A percentile compares a stretch with the other conserved stretches of the same genome.
These are phyloP conservation scores for Stemphylium beticola DNA, from an alignment of 2,329 filamentous ascomycete species.

Conservation along the genomic window DNA sequence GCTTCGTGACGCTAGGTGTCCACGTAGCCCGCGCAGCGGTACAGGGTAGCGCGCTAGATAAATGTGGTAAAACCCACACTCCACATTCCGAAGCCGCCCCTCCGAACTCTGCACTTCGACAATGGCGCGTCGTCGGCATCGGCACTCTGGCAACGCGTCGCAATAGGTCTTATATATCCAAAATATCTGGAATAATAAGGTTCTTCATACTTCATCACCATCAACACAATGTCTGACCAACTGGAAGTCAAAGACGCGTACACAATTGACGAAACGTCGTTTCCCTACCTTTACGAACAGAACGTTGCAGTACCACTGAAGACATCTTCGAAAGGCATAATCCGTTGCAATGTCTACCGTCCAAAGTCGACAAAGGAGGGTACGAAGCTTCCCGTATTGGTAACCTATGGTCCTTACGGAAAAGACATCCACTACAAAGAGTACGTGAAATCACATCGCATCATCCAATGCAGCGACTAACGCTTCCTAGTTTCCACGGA, in stretches of 20 bases:
- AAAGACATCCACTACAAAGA: slow-evolving; percentile 72
- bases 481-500: slow-evolving; percentile 52
- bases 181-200: background rate
- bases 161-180: slow-evolving; percentile 25
- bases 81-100: slow-evolving; percentile 30
- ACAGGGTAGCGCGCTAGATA: background rate
- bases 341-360: slow-evolving; percentile 60
- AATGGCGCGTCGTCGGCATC: slow-evolving; percentile 9
- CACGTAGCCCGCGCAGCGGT: background rate
- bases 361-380: slow-evolving; percentile 49
- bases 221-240: slow-evolving; percentile 32
- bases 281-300: slow-evolving; percentile 58
- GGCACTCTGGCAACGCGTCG: slow-evolving; percentile 15
- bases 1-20: background rate
- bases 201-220: background rate
- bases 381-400: slow-evolving; percentile 63
- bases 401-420: slow-evolving; percentile 76
- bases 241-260: slow-evolving; percentile 42
- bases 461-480: background rate
- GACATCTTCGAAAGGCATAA: slow-evolving; percentile 46
- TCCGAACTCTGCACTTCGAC: slow-evolving; percentile 7
- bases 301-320: slow-evolving; percentile 57
- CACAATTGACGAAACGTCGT: slow-evolving; percentile 43
- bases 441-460: slow-evolving; percentile 29
- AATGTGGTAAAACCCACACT: slow-evolving; percentile 3